Percentiles rank a stretch among this genome's conserved stretches.
These are phyloP conservation scores for Myriosclerotinia scirpicola DNA, from an alignment of 2,329 filamentous ascomycete species.

Conservation along the genomic window DNA sequence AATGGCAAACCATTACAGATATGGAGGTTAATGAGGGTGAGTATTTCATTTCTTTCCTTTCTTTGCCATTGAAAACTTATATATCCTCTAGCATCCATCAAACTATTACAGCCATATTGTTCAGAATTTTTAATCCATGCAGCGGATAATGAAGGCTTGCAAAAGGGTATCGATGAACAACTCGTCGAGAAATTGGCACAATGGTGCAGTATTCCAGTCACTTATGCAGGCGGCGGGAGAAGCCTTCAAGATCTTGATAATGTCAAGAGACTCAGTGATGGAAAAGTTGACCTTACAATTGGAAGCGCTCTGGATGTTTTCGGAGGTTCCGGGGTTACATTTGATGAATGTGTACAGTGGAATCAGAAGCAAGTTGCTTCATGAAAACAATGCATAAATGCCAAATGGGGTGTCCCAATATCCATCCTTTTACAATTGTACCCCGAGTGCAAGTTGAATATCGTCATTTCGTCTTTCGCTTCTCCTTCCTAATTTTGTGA, in stretches of 20 bases:
- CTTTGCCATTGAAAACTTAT: conserved; percentile 24
- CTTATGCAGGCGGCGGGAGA: conserved; percentile 92
- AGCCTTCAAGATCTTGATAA: conserved; percentile 77
- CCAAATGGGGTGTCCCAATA: not conserved
- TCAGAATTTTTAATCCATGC: conserved; percentile 97
- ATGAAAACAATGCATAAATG: conserved; percentile 10
- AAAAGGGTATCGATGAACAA: conserved; percentile 84
- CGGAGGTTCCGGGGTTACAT: conserved; percentile 80
- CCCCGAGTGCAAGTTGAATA: not conserved
- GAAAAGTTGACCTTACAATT: conserved; percentile 89
- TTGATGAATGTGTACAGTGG: conserved; percentile 88
- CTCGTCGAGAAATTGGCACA: conserved; percentile 73
- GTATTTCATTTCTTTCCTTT: conserved; percentile 26
- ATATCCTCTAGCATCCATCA: conserved; percentile 66
- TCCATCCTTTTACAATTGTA: not conserved
- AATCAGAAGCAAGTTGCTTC: conserved; percentile 55
- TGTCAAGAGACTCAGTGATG: conserved; percentile 75
- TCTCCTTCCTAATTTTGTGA: not conserved
- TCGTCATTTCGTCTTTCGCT: not conserved
- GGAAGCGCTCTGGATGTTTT: conserved; percentile 96
- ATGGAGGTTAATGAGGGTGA: conserved; percentile 88
- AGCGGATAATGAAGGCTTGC: conserved; percentile 92
- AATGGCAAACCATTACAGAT: conserved; percentile 97
- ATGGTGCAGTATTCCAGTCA: conserved; percentile 92
- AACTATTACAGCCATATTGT: conserved; percentile 82